Evolutionary conservation across 2,329 filamentous ascomycete species (phyloP).

Genomic region (Alternaria postmessia): DNA sequence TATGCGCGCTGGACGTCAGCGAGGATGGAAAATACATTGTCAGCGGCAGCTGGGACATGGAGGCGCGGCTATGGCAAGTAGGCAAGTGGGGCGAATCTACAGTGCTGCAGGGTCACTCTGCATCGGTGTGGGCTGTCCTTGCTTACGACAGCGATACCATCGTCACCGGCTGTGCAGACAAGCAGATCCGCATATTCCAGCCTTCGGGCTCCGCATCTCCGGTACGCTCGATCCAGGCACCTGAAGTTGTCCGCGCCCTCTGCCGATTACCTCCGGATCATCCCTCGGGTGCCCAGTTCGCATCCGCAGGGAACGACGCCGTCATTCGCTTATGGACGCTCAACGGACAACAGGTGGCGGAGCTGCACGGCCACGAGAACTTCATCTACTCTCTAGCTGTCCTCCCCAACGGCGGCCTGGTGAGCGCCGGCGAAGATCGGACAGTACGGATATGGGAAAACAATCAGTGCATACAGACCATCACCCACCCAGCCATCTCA

Average conservation of each 20-base stretch:
- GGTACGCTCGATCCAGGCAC: conserved; percentile 70
- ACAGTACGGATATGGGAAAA: conserved; percentile 90
- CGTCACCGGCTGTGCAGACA: conserved; percentile 84
- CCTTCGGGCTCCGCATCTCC: conserved; percentile 69
- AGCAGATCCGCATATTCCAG: conserved; percentile 84
- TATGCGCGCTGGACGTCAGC: conserved; percentile 84
- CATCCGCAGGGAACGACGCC: conserved; percentile 92
- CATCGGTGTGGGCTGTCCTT: conserved; percentile 90
- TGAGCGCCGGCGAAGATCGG: conserved; percentile 93
- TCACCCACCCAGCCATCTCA: conserved; percentile 95
- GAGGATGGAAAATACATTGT: conserved; percentile 77
- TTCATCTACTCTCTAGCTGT: conserved; percentile 89
- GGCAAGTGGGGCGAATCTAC: conserved; percentile 81
- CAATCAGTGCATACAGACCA: conserved; percentile 86
- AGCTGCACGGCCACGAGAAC: conserved; percentile 87
- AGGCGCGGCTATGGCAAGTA: conserved; percentile 86
- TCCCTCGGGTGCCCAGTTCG: conserved; percentile 86
- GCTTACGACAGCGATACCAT: conserved; percentile 81
- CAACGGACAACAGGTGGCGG: conserved; percentile 76
- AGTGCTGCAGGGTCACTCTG: conserved; percentile 77
- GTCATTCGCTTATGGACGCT: conserved; percentile 87
- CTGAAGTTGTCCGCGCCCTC: conserved; percentile 85
- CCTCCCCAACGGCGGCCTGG: conserved; percentile 83
- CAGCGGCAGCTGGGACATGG: conserved; percentile 92
- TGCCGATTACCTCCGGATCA: conserved; percentile 80